Percentiles rank a stretch among this genome's conserved stretches.
phyloP scores from a whole-genome alignment of 805 yeast genomes.

The Saccharomyces jurei region DNA sequence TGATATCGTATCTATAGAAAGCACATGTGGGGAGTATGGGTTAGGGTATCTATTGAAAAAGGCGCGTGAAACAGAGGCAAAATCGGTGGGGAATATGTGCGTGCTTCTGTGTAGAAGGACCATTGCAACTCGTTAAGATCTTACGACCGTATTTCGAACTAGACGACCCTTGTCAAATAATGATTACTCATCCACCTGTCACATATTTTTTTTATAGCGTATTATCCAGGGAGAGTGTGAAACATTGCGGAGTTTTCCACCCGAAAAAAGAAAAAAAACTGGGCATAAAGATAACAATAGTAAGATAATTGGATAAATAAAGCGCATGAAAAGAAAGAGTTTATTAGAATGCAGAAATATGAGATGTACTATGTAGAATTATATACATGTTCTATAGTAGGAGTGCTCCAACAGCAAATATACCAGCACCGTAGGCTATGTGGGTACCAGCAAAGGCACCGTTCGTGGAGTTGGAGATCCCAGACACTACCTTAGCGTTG shows the following conservation, averaged over 20 bases:
- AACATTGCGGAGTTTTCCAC: neutral
- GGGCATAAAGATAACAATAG: neutral
- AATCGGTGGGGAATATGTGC: slow-evolving; percentile 57
- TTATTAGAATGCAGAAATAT: neutral
- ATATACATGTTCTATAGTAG: neutral
- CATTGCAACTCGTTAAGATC: slow-evolving; percentile 33
- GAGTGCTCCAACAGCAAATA: slow-evolving; percentile 13
- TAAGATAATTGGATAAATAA: neutral
- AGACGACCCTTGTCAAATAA: neutral
- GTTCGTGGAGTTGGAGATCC: slow-evolving; percentile 12
- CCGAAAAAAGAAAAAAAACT: neutral
- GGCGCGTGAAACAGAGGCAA: slow-evolving; percentile 67
- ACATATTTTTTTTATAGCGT: neutral
- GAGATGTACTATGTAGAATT: slow-evolving; percentile 1
- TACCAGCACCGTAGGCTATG: slow-evolving; percentile 10
- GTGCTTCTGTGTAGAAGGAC: slow-evolving; percentile 51
- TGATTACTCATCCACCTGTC: neutral
- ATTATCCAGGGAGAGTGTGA: neutral
- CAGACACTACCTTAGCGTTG: slow-evolving; percentile 6
- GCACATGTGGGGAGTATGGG: slow-evolving; percentile 81
- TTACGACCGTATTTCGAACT: neutral
- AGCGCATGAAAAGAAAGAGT: neutral
- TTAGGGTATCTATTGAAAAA: slow-evolving; percentile 64
- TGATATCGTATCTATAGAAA: slow-evolving; percentile 71
- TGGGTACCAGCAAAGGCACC: slow-evolving; percentile 8